phyloP scores from a whole-genome alignment of 805 yeast species.

The Suhomyces kilbournensis region DNA sequence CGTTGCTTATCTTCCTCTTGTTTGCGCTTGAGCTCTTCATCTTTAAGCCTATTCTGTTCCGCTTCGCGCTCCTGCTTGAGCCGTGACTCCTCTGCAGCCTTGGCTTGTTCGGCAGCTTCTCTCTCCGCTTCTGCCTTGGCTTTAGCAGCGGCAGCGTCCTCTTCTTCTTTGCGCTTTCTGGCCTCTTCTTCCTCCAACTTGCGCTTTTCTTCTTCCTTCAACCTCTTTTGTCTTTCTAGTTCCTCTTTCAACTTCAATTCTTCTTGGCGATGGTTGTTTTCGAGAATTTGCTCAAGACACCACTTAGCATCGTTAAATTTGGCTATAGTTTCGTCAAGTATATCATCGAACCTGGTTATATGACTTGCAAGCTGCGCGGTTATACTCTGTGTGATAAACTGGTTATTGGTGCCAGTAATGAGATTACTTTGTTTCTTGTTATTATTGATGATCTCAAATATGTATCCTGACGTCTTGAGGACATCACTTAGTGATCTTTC shows the following conservation, averaged over 20 bases:
- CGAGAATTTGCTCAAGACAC: slow-evolving; percentile 43
- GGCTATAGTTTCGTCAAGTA: slow-evolving; percentile 40
- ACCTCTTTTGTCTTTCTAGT: slow-evolving; percentile 25
- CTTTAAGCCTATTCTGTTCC: slow-evolving; percentile 13
- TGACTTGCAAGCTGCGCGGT: slow-evolving; percentile 32
- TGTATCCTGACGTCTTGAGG: slow-evolving; percentile 41
- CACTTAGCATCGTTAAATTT: slow-evolving; percentile 43
- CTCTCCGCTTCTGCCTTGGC: slow-evolving; percentile 7
- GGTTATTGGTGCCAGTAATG: slow-evolving; percentile 41
- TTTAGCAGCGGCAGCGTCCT: slow-evolving; percentile 11
- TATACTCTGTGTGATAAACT: slow-evolving; percentile 36
- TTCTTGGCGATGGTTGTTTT: slow-evolving; percentile 41
- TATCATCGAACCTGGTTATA: slow-evolving; percentile 38
- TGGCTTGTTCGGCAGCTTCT: slow-evolving; percentile 10
- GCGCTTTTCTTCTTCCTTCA: slow-evolving; percentile 26
- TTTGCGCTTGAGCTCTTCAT: slow-evolving; percentile 12
- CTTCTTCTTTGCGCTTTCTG: background rate
- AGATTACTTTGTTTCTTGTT: slow-evolving; percentile 40
- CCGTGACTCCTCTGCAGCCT: slow-evolving; percentile 11
- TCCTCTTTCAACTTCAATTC: slow-evolving; percentile 38
- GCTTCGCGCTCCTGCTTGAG: slow-evolving; percentile 17
- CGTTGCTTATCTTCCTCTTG: slow-evolving; percentile 12
- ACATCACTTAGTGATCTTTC: slow-evolving; percentile 40
- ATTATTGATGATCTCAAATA: slow-evolving; percentile 40
- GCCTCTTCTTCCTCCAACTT: slow-evolving; percentile 9